phyloP scores from a whole-genome alignment of 2,329 filamentous ascomycete genomes.

The Alternaria ventricosa region DNA sequence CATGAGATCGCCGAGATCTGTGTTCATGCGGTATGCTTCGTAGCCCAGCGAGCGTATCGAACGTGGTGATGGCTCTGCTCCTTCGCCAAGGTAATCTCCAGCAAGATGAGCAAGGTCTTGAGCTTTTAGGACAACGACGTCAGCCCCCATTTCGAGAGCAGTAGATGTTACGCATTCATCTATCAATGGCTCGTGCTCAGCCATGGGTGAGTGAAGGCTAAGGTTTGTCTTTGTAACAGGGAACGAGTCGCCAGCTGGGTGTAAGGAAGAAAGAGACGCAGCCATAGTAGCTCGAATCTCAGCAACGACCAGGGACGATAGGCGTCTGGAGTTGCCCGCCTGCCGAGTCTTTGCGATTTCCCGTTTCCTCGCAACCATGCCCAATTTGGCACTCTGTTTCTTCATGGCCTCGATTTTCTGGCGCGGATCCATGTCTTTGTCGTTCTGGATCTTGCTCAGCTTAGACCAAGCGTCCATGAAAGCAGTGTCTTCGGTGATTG shows the following conservation, averaged over 20 bases:
- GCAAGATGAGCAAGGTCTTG: constrained; percentile 73
- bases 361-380: constrained; percentile 13
- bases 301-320: constrained; percentile 39
- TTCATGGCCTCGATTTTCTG: constrained; percentile 15
- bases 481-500: constrained; percentile 4
- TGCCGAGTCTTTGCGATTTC: constrained; percentile 21
- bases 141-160: constrained; percentile 67
- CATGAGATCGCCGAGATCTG: constrained; percentile 31
- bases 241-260: constrained; percentile 52
- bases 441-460: constrained; percentile 17
- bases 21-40: constrained; percentile 58
- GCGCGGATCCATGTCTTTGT: constrained; percentile 11
- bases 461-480: constrained; percentile 12
- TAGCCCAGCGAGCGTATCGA: constrained; percentile 59
- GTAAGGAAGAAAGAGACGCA: constrained; percentile 53
- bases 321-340: constrained; percentile 15
- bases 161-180: constrained; percentile 68
- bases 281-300: constrained; percentile 60
- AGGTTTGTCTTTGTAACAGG: constrained; percentile 62
- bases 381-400: constrained; percentile 23
- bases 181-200: constrained; percentile 62
- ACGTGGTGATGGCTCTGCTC: constrained; percentile 57
- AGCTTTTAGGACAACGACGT: constrained; percentile 72
- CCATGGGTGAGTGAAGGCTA: constrained; percentile 65
- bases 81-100: constrained; percentile 72